Evolutionary conservation across 2,329 filamentous ascomycete species (phyloP), one percentile per base, ranked within the genome.

Genomic region (Stagonosporopsis rhizophila): DNA sequence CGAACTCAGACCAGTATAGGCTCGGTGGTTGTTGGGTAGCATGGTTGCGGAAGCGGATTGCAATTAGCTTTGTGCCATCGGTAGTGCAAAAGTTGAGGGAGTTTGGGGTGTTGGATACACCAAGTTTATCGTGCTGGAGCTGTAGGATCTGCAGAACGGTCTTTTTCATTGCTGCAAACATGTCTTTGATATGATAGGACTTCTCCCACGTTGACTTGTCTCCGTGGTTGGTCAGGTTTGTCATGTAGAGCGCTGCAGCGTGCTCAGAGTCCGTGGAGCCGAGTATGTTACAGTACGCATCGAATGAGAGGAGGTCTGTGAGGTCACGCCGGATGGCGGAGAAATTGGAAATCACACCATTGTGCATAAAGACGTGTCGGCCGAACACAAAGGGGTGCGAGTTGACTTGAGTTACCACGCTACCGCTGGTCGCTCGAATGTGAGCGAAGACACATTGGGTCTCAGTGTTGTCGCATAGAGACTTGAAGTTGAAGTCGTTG

Each of bases 331-430:
- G 78, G 44, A 85, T 80, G 7, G 68, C 59, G 2, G 72, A 61
- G 65, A 84, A 84, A 58, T 79, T 70, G 11, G 77, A 77, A 30
- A 84, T 76, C 15, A 78, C 78, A 2, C 83, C 83, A 62, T 85
- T 85, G 73, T 85, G 83, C 83, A 85, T 84, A 66, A 84, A 81
- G 8, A 76, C 75, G 59, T 84, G 81, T 34, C 82, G 74, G 14
- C 83, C 82, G 48, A 84, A 85, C 27, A 80, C 75, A 66, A 85
- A 85, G 5, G 83, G 83, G 57, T 85, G 82, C 40, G 80, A 82
- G 68, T 85, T 85, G 19, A 82, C 79, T 15, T 77, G 75, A 2
- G 80, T 77, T 23, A 83, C 80, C 1, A 79, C 74, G 6, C 77
- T 80, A 0, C 78, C 80, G 6, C 77, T 81, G 3, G 78, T 79